A percentile compares a stretch with the other conserved stretches of the same genome.
phyloP scores from a whole-genome alignment of 2,329 filamentous ascomycete species.

The Stachybotrys chlorohalonatus region DNA sequence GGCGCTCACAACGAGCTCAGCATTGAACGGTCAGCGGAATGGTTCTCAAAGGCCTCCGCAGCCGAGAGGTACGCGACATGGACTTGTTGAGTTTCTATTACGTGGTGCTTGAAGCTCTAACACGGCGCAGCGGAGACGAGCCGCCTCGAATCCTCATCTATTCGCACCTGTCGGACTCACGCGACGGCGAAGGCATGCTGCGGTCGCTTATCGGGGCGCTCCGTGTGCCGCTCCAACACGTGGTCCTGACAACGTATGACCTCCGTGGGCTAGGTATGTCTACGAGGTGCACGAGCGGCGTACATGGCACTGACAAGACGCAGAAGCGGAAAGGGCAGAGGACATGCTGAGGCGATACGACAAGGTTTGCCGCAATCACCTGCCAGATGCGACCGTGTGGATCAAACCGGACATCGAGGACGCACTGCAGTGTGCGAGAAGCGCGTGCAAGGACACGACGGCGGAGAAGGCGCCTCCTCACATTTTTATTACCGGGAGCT shows the following conservation, averaged over 20 bases:
- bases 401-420: neutral
- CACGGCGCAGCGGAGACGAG: neutral
- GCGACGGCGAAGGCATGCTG: neutral
- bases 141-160: neutral
- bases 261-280: neutral
- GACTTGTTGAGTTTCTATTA: neutral
- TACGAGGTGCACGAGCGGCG: neutral
- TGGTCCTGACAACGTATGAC: neutral
- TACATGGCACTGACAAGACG: neutral
- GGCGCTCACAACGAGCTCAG: constrained; percentile 33
- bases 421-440: neutral
- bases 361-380: neutral
- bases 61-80: neutral
- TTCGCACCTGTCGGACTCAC: neutral
- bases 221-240: neutral
- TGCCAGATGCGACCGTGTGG: neutral
- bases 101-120: neutral
- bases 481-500: neutral
- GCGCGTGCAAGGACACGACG: neutral
- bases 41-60: constrained; percentile 10
- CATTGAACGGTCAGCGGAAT: constrained; percentile 22
- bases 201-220: neutral
- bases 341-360: neutral
- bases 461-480: neutral
- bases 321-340: neutral